Percentiles rank a stretch among this genome's conserved stretches.
Evolutionary conservation across 2,329 filamentous ascomycete genomes (phyloP).

Genomic region (Bipolaris victoriae): DNA sequence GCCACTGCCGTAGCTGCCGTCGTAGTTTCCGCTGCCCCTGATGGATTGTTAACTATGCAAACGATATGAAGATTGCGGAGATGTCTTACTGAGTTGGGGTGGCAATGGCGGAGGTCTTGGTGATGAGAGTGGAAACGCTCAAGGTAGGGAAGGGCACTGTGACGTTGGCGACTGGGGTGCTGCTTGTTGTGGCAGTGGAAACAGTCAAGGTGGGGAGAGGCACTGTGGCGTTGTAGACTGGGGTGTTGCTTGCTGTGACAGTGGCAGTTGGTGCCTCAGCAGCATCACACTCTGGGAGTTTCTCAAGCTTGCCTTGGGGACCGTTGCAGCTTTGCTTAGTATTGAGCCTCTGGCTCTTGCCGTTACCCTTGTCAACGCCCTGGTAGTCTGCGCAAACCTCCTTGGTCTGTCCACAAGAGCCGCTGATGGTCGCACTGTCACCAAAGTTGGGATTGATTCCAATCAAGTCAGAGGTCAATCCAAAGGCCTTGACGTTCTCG

Average conservation of each 20-base stretch:
- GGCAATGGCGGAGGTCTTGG: conserved; percentile 4
- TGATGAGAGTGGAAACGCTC: neutral
- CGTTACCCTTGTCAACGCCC: conserved; percentile 31
- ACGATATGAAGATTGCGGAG: neutral
- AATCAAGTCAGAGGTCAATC: conserved; percentile 49
- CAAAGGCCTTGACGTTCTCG: conserved; percentile 49
- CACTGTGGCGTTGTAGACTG: neutral
- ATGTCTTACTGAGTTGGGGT: conserved; percentile 1
- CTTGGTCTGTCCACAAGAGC: conserved; percentile 42
- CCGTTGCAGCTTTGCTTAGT: conserved; percentile 23
- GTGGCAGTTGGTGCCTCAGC: neutral
- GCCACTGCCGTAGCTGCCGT: neutral
- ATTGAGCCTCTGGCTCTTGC: conserved; percentile 21
- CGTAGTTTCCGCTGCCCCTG: neutral
- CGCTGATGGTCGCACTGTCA: conserved; percentile 53
- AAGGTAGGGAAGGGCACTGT: neutral
- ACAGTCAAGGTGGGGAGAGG: neutral
- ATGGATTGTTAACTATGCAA: neutral
- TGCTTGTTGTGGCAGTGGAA: neutral
- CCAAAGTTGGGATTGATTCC: conserved; percentile 59
- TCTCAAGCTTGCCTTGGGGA: conserved; percentile 24
- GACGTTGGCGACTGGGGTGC: neutral
- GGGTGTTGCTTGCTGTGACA: neutral
- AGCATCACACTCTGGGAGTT: conserved; percentile 24
- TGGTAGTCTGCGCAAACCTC: conserved; percentile 33